Evolutionary conservation across 352 stramenopile species (phyloP), one percentile per base, ranked within the genome.

Genomic region (Aphanomyces cochlioides): DNA sequence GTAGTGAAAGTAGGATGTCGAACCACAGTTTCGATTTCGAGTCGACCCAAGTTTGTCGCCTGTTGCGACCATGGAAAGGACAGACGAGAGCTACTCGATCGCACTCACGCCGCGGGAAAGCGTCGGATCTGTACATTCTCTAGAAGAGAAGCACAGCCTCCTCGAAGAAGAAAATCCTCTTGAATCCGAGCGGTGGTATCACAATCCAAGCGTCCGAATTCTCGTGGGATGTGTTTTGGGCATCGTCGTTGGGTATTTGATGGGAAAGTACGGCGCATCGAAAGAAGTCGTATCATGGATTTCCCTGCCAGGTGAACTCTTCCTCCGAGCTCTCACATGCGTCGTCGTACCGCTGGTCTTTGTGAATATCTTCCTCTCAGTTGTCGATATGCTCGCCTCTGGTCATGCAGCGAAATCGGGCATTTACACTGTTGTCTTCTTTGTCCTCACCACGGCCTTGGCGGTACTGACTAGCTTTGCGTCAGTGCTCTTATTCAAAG

Each of bases 301-400:
- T 7, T 41, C 65, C 12, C 34, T 71, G n/a, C 65, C 65, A 12
- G 65, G 65, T 12, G 7, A 40, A 47, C 56, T 71, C 21, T 71
- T 71, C 34, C 56, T 71, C 19, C 47, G 65, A 13, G 65, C 65
- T 13, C 65, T 71, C 40, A 71, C 48, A n/a, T 71, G 65, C 37
- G 38, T 71, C 21, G 65, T 71, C 12, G 40, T 71, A 7, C 65
- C 65, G 19, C 38, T 71, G 17, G 56, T 71, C 7, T 71, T 71
- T 71, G 65, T 71, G 8, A 71, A 71, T 36, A 56, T 71, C 38
- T 63, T 71, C 56, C 45, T 71, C 38, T 63, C 65, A 6, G 65
- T 71, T 7, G 5, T 68, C 45, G 65, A 71, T 10, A 71, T 71
- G 65, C 48, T 66, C n/a, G 50, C 13, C 2, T 15, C 54, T 7